Evolutionary conservation across 2,329 filamentous ascomycete genomes (phyloP), one percentile per base, ranked within the genome.

Genomic region (Boeremia lycopersici): DNA sequence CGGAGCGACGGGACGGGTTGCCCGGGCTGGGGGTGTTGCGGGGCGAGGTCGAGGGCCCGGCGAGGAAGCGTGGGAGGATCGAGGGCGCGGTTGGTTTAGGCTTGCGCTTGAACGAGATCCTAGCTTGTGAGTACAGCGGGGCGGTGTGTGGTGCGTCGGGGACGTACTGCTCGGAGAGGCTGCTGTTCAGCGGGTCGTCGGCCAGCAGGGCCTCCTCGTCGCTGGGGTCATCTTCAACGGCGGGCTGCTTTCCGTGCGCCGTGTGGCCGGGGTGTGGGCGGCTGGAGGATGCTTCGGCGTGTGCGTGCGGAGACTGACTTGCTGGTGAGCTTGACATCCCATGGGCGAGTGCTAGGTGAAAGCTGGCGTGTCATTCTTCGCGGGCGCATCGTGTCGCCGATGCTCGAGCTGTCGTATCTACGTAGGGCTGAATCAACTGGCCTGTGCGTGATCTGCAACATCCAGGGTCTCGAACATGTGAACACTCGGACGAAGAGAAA

Each of bases 31-130:
- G 62, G 17, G 44, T 53, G 36, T 49, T 45, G 52, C 52, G 52
- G 0, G 46, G 52, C 1, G 48, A 52, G 30, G 42, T 19, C 25
- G 46, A 50, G 34, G 56, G 56, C 13, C 63, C 64, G 54, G 76
- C 71, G 58, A 82, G 71, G 67, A 81, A 79, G 51, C 76, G 67
- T 43, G 75, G 74, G 52, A 81, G 69, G 61, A 80, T 74, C 26
- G 75, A 72, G 4, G 73, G 59, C 3, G 73, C 56, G 4, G 60
- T 15, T 63, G 51, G 77, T 57, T 81, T 88, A 63, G 85, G 82
- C 60, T 85, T 88, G 68, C 89, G 86, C 78, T 90, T 91, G 77
- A 91, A 91, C 30, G 88, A 89, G 48, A 89, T 76, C 26, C 78
- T 80, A 38, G 6, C 38, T 7, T 12, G 8, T 33, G 10, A 54